Percentiles rank a stretch among this genome's conserved stretches.
phyloP scores from a whole-genome alignment of 2,329 filamentous ascomycete species.

The Ophiostoma novo-ulmi region DNA sequence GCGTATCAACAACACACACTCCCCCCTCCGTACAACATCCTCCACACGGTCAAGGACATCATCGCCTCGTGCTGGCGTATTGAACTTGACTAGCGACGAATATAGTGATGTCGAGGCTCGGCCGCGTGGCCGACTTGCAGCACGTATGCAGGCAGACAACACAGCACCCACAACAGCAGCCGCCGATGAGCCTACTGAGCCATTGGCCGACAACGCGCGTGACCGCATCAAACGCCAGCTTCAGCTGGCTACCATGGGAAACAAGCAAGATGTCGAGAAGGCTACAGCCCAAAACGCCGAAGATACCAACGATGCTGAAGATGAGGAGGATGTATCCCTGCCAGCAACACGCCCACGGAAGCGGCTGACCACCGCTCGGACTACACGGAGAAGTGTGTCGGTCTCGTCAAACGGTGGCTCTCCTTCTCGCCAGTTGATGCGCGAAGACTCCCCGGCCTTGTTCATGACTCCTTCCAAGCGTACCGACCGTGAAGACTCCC shows the following conservation, averaged over 20 bases:
- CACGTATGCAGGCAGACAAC: conserved; percentile 51
- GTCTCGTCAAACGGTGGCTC: conserved; percentile 15
- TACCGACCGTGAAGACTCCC: conserved; percentile 15
- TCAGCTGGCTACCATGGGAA: conserved; percentile 31
- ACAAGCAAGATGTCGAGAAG: conserved; percentile 24
- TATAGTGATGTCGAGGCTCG: conserved; percentile 49
- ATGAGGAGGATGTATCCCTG: conserved; percentile 36
- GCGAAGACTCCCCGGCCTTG: conserved; percentile 15
- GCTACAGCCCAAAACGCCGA: neutral
- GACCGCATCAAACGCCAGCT: conserved; percentile 44
- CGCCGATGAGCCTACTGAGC: conserved; percentile 24
- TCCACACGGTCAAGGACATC: conserved; percentile 5
- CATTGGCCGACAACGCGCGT: conserved; percentile 34
- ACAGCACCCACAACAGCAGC: conserved; percentile 12
- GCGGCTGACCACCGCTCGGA: conserved; percentile 29
- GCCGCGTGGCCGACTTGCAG: conserved; percentile 60
- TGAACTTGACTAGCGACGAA: conserved; percentile 26
- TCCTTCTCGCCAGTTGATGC: neutral
- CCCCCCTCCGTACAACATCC: conserved; percentile 20
- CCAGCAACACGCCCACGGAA: conserved; percentile 33
- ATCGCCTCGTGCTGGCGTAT: conserved; percentile 6
- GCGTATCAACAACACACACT: conserved; percentile 20
- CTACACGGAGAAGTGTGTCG: conserved; percentile 27
- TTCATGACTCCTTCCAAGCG: conserved; percentile 8
- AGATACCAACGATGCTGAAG: conserved; percentile 27